Percentiles rank a stretch among this genome's conserved stretches.
Evolutionary conservation across 208 protist genomes (phyloP).

Genomic region (Leishmania tropica): DNA sequence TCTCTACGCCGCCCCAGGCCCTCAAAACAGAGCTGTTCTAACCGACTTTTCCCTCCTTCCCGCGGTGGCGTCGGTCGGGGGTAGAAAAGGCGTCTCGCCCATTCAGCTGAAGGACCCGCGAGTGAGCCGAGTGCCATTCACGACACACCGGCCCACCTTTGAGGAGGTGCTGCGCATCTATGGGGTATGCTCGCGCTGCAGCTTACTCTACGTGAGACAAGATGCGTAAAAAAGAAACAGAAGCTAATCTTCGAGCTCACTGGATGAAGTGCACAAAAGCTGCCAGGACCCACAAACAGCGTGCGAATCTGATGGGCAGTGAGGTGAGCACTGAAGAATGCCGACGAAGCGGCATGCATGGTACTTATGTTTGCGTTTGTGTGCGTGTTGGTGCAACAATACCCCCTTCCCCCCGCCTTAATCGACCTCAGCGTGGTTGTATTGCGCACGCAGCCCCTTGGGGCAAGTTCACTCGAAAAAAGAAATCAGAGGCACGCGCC

Average conservation of each 20-base stretch:
- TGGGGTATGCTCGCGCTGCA: conserved; percentile 43
- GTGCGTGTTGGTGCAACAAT: background rate
- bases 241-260: no score
- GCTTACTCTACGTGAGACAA: conserved; percentile 46
- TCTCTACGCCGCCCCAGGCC: conserved; percentile 84
- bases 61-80: conserved; percentile 8
- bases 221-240: background rate
- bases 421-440: background rate
- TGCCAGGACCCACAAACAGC: background rate
- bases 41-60: conserved; percentile 60
- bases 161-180: conserved; percentile 86
- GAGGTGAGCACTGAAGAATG: background rate
- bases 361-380: background rate
- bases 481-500: no score
- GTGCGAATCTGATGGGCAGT: background rate
- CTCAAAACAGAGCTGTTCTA: conserved; percentile 79
- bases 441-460: background rate
- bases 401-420: background rate
- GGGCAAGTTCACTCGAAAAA: background rate
- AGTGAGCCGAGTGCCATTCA: conserved; percentile 78
- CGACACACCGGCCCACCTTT: conserved; percentile 83
- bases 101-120: conserved; percentile 71
- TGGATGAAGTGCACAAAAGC: background rate
- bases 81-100: conserved; percentile 43
- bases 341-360: background rate